Base-by-base conservation (phyloP, 257 asterid species). In the Nicotiana attenuata region DNA sequence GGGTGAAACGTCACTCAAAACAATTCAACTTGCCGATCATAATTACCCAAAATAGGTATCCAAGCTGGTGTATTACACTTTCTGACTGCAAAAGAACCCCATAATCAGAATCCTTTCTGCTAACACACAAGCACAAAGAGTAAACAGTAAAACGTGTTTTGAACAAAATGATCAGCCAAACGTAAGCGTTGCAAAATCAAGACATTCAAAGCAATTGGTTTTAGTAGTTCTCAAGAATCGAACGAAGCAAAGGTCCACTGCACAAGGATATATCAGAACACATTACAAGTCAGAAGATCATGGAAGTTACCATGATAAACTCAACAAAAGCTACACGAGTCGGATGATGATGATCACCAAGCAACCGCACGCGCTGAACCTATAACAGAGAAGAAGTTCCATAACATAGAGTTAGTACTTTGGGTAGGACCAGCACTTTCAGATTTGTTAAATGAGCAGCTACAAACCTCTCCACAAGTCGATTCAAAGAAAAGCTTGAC, bases 311-410 rank as follows among this genome's bases (percentile, higher is more conserved):
- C 50, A 41, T 41, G 50, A 41, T 10, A 41, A 41, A 41, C 50
- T 95, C 98, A 87, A 95, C 98, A 78, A 95, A 95, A 86, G 94
- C 97, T 86, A 95, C 93, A 79, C 97, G 97, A 71, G 97, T 95
- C 11, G 97, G 89, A 87, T 95, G 97, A 87, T 90, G 96, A 84
- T 87, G 91, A 87, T 95, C 98, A 80, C 98, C 98, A 81, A 95
- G 97, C 90, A 95, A 86, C 97, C 99, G 91, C 93, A 95, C 76
- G 87, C 99, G 97, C 83, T 83, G 82, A 84, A 95, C 99, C 99
- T 95, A 92, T 64, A 81, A 57, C 83, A 88, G 82, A 82, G 68
- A 82, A 86, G 55, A 80, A 75, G 87, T 75, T 7, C 81, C 80
- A 57, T 77, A 60, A 73, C 50, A 60, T 20, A 41, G 47, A 64